Evolutionary conservation across 164 flowering plant genomes (phyloP).

Genomic region (Saururus chinensis): DNA sequence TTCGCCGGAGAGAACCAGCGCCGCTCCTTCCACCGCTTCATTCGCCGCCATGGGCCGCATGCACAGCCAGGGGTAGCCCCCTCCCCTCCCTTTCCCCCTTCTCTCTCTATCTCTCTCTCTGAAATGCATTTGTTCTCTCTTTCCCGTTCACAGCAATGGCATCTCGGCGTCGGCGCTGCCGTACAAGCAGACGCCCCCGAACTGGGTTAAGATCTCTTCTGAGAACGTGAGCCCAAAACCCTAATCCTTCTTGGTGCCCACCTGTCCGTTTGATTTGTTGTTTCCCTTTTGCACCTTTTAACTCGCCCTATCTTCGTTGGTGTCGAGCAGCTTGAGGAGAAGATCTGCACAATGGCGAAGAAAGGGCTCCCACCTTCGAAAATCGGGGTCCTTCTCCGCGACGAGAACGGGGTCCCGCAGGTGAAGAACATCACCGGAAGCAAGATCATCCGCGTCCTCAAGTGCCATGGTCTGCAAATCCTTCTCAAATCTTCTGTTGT

Average conservation of each 20-base stretch:
- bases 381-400: constrained; percentile 50
- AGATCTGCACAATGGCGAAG: constrained; percentile 48
- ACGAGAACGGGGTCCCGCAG: constrained; percentile 49
- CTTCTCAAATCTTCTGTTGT: background rate
- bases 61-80: constrained; percentile 29
- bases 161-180: constrained; percentile 41
- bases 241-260: too few species aligned
- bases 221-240: constrained; percentile 17
- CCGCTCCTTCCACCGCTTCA: background rate
- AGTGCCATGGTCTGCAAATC: constrained; percentile 28
- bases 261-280: background rate
- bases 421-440: constrained; percentile 43
- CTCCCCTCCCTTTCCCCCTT: background rate
- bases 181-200: constrained; percentile 38
- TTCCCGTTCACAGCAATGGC: constrained; percentile 24
- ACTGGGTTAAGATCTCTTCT: constrained; percentile 33
- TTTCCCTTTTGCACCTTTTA: background rate
- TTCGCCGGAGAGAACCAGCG: background rate
- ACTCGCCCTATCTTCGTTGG: background rate
- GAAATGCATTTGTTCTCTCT: background rate
- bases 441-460: constrained; percentile 40
- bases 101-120: background rate
- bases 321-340: constrained; percentile 32
- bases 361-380: constrained; percentile 50
- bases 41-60: constrained; percentile 32